Evolutionary conservation across 257 asterid species (phyloP).

Genomic region (Solanum bukasovii): DNA sequence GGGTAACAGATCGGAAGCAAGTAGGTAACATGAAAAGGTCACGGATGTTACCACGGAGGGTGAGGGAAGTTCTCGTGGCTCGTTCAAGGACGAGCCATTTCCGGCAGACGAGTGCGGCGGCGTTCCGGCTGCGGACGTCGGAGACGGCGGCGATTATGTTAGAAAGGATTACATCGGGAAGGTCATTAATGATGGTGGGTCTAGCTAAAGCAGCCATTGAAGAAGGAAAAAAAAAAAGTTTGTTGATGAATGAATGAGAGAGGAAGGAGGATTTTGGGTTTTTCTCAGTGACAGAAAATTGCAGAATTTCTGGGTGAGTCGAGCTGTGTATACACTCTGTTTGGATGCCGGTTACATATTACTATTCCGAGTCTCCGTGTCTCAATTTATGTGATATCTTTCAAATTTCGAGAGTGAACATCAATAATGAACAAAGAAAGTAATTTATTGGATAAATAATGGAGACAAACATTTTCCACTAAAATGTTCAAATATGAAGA

Average conservation of each 20-base stretch:
- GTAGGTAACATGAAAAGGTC: constrained; percentile 54
- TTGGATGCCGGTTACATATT: neutral
- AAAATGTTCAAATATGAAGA: no score
- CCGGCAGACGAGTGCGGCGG: constrained; percentile 53
- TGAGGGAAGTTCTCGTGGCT: constrained; percentile 53
- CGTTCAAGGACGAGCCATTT: constrained; percentile 69
- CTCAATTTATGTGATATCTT: no score
- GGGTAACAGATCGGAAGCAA: constrained; percentile 48
- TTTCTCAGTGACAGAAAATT: neutral
- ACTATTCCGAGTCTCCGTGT: no score
- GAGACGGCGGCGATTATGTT: constrained; percentile 53
- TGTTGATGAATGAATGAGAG: neutral
- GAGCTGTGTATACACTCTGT: neutral
- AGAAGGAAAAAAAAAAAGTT: neutral
- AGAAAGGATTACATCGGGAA: constrained; percentile 65
- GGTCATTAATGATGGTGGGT: constrained; percentile 40
- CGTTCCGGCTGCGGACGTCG: constrained; percentile 74
- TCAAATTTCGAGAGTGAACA: no score
- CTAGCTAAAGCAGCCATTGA: neutral
- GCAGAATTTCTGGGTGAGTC: neutral
- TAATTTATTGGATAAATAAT: no score
- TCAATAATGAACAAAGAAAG: neutral
- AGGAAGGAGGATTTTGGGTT: neutral
- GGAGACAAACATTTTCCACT: no score
- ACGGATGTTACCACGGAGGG: constrained; percentile 72